These are phyloP conservation scores for Coriolopsis trogii DNA, from an alignment of 1,284 basidiomycete species.

Conservation along the genomic window DNA sequence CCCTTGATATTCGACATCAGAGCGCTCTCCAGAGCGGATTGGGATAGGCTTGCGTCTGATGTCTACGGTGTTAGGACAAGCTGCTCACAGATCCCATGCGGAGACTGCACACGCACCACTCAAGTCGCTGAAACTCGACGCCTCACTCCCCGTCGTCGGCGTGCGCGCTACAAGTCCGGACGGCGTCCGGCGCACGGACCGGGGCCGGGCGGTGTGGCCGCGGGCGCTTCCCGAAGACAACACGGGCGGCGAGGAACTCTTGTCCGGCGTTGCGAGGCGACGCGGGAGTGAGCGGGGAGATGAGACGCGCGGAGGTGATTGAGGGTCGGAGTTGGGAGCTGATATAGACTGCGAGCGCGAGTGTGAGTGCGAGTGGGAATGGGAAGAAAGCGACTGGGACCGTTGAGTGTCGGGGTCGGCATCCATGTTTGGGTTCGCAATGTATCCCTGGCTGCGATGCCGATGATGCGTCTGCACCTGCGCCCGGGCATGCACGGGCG, in stretches of 20 bases:
- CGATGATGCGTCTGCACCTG: slow-evolving; percentile 5
- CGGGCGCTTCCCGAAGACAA: slow-evolving; percentile 54
- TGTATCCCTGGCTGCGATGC: slow-evolving; percentile 7
- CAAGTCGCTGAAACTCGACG: slow-evolving; percentile 82
- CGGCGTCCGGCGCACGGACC: slow-evolving; percentile 44
- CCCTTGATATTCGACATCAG: slow-evolving; percentile 59
- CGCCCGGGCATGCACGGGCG: not conserved
- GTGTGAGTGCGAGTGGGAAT: slow-evolving; percentile 12
- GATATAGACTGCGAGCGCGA: slow-evolving; percentile 4
- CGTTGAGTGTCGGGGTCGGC: slow-evolving; percentile 6
- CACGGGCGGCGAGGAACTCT: slow-evolving; percentile 63
- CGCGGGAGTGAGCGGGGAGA: slow-evolving; percentile 47
- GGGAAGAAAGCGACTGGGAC: slow-evolving; percentile 10
- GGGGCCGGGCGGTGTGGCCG: slow-evolving; percentile 38
- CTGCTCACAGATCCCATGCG: not conserved
- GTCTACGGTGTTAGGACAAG: not conserved
- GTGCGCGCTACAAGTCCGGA: slow-evolving; percentile 44
- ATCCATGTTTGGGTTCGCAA: not conserved
- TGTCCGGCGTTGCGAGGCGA: slow-evolving; percentile 50
- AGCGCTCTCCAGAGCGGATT: slow-evolving; percentile 75
- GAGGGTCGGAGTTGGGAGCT: slow-evolving; percentile 17
- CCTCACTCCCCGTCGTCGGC: slow-evolving; percentile 56
- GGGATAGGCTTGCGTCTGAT: slow-evolving; percentile 69
- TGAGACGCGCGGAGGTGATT: slow-evolving; percentile 17
- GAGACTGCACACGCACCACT: slow-evolving; percentile 56